Conservation (phyloP, 2,329 filamentous ascomycete genomes). For the Talaromyces sp. region DNA sequence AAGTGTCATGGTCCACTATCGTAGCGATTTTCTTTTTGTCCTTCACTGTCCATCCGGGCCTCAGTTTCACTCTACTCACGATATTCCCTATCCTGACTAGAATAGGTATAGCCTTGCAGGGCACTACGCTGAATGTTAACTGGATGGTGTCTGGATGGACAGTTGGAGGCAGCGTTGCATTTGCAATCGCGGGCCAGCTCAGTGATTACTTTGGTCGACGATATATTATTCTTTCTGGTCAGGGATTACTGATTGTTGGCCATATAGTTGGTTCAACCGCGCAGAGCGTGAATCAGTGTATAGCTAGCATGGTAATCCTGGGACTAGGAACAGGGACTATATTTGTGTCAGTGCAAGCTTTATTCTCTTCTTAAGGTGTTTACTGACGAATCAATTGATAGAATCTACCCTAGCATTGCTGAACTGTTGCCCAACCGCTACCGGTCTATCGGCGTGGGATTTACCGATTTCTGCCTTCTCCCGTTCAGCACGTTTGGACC, state of each 20-base stretch:
- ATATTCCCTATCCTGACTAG: not conserved
- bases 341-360: not conserved
- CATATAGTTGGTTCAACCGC: not conserved
- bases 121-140: not conserved
- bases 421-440: slow-evolving; percentile 1
- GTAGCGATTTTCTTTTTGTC: not conserved
- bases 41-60: not conserved
- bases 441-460: not conserved
- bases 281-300: not conserved
- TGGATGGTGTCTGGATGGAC: slow-evolving; percentile 4
- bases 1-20: not conserved
- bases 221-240: not conserved
- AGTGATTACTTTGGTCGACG: not conserved
- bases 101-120: not conserved
- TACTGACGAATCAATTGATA: not conserved
- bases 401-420: not conserved
- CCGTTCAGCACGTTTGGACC: not conserved
- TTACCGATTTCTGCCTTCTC: slow-evolving; percentile 1
- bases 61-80: not conserved
- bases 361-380: not conserved
- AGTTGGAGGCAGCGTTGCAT: not conserved
- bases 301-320: not conserved
- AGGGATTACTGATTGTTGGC: not conserved
- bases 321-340: not conserved
- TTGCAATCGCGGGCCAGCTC: not conserved